A percentile compares a stretch with the other conserved stretches of the same genome.
These are phyloP conservation scores for Madurella fahalii DNA, from an alignment of 2,329 filamentous ascomycete genomes.

Conservation along the genomic window DNA sequence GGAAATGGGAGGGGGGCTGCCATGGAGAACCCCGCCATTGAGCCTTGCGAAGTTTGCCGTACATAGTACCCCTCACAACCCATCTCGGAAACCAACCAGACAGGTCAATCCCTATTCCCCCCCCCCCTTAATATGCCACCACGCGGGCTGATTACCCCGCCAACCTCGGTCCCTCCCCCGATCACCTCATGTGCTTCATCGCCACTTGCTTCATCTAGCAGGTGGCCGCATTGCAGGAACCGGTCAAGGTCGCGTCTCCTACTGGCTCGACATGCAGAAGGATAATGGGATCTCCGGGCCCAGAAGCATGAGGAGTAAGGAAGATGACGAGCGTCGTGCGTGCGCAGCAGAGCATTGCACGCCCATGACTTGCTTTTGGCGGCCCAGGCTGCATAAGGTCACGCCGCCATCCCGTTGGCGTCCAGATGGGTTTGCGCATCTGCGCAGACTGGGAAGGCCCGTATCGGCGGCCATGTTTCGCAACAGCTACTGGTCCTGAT, in stretches of 20 bases:
- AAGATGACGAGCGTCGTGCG: neutral
- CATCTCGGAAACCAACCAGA: neutral
- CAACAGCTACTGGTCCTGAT: neutral
- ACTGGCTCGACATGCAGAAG: conserved; percentile 1
- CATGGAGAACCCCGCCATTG: neutral
- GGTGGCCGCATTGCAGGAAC: neutral
- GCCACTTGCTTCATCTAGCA: too few species aligned
- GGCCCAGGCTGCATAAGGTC: neutral
- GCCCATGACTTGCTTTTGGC: neutral
- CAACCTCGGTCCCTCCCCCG: too few species aligned
- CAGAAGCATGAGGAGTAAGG: neutral
- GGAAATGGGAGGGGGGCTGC: too few species aligned
- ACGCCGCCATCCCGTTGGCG: neutral
- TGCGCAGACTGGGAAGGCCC: neutral
- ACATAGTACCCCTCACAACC: neutral
- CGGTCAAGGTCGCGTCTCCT: neutral
- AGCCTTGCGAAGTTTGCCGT: neutral
- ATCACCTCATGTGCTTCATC: neutral
- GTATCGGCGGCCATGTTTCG: neutral
- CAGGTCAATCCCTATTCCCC: neutral
- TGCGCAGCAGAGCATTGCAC: conserved; percentile 5
- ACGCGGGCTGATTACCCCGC: neutral
- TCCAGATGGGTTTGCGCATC: neutral
- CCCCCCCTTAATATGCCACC: neutral
- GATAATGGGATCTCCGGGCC: neutral